These are phyloP conservation scores for Nakaseomyces delphensis DNA, from an alignment of 1,139 yeast genomes.

Conservation along the genomic window DNA sequence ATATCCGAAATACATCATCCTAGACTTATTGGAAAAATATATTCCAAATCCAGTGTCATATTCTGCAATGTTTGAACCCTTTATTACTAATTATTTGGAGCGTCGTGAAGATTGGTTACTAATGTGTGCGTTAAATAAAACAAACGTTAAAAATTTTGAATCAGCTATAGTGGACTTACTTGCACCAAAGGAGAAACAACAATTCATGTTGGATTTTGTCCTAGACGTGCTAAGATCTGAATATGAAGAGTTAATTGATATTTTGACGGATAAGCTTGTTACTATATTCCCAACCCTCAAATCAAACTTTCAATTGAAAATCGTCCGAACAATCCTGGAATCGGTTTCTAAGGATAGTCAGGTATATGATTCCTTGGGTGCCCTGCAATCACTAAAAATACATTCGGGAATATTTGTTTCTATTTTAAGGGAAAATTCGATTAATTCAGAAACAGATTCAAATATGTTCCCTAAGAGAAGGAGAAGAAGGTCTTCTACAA, in stretches of 20 bases:
- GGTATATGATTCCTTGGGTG: constrained; percentile 46
- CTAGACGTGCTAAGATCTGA: constrained; percentile 44
- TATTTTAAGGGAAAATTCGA: constrained; percentile 41
- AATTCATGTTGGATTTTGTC: constrained; percentile 53
- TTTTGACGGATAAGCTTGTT: constrained; percentile 45
- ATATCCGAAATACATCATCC: constrained; percentile 37
- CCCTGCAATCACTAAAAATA: constrained; percentile 43
- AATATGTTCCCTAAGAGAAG: constrained; percentile 56
- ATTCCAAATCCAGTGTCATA: constrained; percentile 28
- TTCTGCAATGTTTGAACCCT: constrained; percentile 34
- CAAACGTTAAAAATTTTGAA: constrained; percentile 48
- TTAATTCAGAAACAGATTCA: constrained; percentile 31
- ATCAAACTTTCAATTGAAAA: constrained; percentile 46
- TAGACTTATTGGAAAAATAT: constrained; percentile 24
- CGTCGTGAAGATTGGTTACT: constrained; percentile 39
- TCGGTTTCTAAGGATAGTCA: constrained; percentile 37
- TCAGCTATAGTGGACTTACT: constrained; percentile 46
- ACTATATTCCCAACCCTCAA: constrained; percentile 49
- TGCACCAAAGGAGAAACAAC: constrained; percentile 48
- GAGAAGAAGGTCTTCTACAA: constrained; percentile 63
- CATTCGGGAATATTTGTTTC: constrained; percentile 41
- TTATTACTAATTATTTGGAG: constrained; percentile 36
- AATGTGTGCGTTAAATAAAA: constrained; percentile 41
- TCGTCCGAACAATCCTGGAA: constrained; percentile 57
- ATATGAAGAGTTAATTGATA: constrained; percentile 42